Evolutionary conservation across 108 stramenopile genomes (phyloP), one percentile per base, ranked within the genome.

Genomic region (Tribonema minus): DNA sequence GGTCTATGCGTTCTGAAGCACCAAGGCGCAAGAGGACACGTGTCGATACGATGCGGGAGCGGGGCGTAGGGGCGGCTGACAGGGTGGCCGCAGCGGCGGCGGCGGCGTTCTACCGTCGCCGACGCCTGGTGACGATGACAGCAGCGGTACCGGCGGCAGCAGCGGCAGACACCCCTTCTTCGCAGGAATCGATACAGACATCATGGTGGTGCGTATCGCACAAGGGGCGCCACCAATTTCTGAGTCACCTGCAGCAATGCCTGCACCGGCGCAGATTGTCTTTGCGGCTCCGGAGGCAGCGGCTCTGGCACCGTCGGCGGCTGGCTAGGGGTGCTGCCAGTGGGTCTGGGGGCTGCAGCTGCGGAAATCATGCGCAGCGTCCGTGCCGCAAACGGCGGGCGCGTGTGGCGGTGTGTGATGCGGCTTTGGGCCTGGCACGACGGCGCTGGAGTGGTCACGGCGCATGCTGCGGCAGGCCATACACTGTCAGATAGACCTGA

Each of bases 401-500:
- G 46, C 27, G 62, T 7, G 5, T 5, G 12, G 62, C 26, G 23
- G 62, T 9, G 62, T 31, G 30, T 25, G 3, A 63, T 6, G 62
- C 7, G 62, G 26, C 26, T 68, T 54, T 30, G 61, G 37, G 40
- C 72, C 72, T 6, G 61, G 72, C 72, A 5, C 29, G 1, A 39
- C 63, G 0, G 36, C 61, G 4, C 72, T 72, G n/a, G 61, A 63
- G 37, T 36, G 37, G 32, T 41, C 58, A 0, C 61, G 72, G 4
- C 30, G 61, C 31, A 72, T 72, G 72, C 36, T 72, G 2, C 61
- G 40, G 37, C 35, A 72, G 62, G 59, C 71, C 23, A 46, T 72
- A 25, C n/a, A n/a, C n/a, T n/a, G n/a, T n/a, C 71, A 72, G 41
- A 60, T 72, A 2, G 71, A 72, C 62, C 20, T 72, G 37, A 46